These are phyloP conservation scores for Bocquillonia castaneifolia DNA, from an alignment of 441 rosid genomes.

Conservation along the genomic window DNA sequence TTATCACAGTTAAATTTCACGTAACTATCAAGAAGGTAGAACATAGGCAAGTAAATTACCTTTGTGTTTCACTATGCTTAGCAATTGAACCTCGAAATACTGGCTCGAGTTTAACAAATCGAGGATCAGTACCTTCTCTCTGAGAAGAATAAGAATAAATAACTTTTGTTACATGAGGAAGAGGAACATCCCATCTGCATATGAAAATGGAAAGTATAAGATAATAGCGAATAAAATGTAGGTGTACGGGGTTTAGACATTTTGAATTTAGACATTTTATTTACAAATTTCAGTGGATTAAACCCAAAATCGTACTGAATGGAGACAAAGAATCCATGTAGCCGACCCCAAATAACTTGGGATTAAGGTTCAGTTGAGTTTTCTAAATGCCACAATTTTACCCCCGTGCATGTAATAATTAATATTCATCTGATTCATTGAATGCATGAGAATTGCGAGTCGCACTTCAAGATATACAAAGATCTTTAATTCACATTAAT, in stretches of 20 bases:
- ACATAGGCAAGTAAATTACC: constrained; percentile 39
- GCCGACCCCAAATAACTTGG: too few relatives aligned
- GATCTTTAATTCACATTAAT: background rate
- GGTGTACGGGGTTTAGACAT: background rate
- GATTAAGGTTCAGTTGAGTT: too few relatives aligned
- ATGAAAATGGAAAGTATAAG: constrained; percentile 23
- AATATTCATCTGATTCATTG: background rate
- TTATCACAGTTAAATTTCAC: background rate
- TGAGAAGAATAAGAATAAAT: constrained; percentile 53
- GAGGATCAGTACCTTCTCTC: constrained; percentile 72
- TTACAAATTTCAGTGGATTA: background rate
- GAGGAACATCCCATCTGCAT: constrained; percentile 97
- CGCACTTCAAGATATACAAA: background rate
- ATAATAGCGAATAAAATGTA: constrained; percentile 17
- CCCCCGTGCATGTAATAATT: background rate
- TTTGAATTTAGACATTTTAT: background rate
- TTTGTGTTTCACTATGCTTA: constrained; percentile 56
- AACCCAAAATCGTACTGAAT: too few relatives aligned
- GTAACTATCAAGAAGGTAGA: constrained; percentile 10
- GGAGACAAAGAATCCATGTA: too few relatives aligned
- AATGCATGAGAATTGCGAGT: background rate
- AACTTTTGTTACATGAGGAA: constrained; percentile 49
- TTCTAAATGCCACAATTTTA: too few relatives aligned
- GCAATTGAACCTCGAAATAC: constrained; percentile 71
- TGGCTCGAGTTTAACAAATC: constrained; percentile 77